These are phyloP conservation scores for Pyrus hybrid DNA, from an alignment of 331 rosid genomes.

Conservation along the genomic window DNA sequence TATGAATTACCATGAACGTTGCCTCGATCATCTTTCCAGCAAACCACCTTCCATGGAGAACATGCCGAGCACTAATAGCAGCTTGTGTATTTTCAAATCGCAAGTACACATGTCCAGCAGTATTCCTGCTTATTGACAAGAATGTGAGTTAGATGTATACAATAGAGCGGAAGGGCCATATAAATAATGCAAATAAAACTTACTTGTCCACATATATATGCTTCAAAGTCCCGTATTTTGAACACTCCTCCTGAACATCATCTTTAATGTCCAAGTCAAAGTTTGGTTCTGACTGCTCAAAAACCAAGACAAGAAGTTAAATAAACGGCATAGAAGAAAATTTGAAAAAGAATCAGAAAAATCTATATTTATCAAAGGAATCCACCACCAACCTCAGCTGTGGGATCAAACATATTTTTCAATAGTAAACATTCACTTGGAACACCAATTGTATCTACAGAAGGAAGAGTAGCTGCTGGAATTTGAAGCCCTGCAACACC, in stretches of 20 bases:
- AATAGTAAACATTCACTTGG: conserved; percentile 84
- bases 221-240: conserved; percentile 62
- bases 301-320: background rate
- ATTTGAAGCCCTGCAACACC: conserved; percentile 52
- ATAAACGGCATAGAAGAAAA: conserved; percentile 3
- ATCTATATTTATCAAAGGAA: background rate
- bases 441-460: conserved; percentile 63
- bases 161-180: background rate
- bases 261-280: conserved; percentile 88
- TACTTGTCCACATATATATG: conserved; percentile 82
- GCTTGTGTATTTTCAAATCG: conserved; percentile 60
- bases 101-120: conserved; percentile 69
- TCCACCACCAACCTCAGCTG: conserved; percentile 53
- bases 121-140: conserved; percentile 45
- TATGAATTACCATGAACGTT: conserved; percentile 15
- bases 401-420: conserved; percentile 92
- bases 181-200: too few relatives aligned
- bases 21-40: conserved; percentile 98
- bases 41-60: conserved; percentile 98
- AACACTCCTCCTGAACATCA: conserved; percentile 87
- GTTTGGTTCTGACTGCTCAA: conserved; percentile 64
- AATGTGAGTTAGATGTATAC: background rate
- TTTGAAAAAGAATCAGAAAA: background rate
- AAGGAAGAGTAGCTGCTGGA: conserved; percentile 39
- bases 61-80: conserved; percentile 62